phyloP scores from a whole-genome alignment of 345 rosid species.

The Citropsis articulata region DNA sequence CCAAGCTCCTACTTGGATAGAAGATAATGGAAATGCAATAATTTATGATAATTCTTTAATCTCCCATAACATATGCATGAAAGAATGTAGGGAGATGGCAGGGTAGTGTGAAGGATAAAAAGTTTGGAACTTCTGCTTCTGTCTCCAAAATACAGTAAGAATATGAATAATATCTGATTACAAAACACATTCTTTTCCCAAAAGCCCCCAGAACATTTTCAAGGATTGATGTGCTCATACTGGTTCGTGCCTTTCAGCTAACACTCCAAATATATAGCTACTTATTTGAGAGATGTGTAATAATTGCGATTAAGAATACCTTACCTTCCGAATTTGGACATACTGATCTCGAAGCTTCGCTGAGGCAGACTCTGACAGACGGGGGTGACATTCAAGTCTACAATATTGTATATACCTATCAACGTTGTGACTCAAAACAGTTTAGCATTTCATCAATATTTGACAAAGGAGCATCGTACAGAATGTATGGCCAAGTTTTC shows the following conservation, averaged over 20 bases:
- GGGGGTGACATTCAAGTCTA: slow-evolving; percentile 77
- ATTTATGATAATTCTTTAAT: background rate
- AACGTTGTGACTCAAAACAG: slow-evolving; percentile 17
- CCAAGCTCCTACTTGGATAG: too few relatives aligned
- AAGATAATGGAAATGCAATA: background rate
- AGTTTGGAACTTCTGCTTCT: background rate
- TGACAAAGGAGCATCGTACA: slow-evolving; percentile 5
- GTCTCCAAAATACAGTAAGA: background rate
- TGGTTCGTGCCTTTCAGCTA: background rate
- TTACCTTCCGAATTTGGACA: slow-evolving; percentile 88
- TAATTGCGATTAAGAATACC: slow-evolving; percentile 34
- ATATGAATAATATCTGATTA: background rate
- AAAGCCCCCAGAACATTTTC: background rate
- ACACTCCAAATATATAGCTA: background rate
- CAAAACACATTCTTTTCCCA: background rate
- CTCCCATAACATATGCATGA: background rate
- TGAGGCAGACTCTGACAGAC: slow-evolving; percentile 77
- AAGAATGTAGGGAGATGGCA: background rate
- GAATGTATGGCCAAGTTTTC: background rate
- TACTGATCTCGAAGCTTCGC: slow-evolving; percentile 69
- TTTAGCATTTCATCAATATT: slow-evolving; percentile 15
- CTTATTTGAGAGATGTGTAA: background rate
- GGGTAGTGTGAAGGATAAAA: background rate
- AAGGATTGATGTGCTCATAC: background rate
- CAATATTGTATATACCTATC: slow-evolving; percentile 83